Evolutionary conservation across 495 filamentous ascomycete species (phyloP), one percentile per base, ranked within the genome.

Genomic region (Stereocaulon alpinum): DNA sequence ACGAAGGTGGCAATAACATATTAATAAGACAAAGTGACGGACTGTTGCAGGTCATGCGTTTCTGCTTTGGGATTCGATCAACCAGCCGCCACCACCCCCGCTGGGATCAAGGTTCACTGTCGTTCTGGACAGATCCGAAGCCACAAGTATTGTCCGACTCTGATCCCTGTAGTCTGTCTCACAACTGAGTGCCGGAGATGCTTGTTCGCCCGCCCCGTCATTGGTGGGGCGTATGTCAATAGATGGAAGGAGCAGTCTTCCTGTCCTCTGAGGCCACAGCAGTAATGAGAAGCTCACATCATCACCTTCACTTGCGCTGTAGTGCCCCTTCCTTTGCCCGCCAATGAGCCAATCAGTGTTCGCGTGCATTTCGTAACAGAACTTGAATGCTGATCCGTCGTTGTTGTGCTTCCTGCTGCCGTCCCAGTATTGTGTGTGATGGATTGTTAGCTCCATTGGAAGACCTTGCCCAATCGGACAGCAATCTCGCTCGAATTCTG

Each of bases 91-190:
- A 14, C 80, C 82, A 14, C 77, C 74, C n/a, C 76, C 80, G 54
- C 82, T 82, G 4, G 81, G 73, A 66, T 87, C 86, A 24, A 90
- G 69, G 57, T 81, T 87, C n/a, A 93, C 80, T 6, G 88, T 91
- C 14, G 87, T 88, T 66, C 81, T 85, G 50, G 72, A 79, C 50
- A 89, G 71, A 72, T 93, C 86, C 18, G 83, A 80, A 37, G 95
- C 72, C 2, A 96, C 89, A 40, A 85, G 68, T 10, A 96, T 77
- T 40, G 82, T 85, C 74, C 94, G 84, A 3, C 82, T 87, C 57
- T 86, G 73, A 63, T 87, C 92, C 61, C 79, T 74, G 62, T 86
- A 88, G 65, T 95, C 88, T 22, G 85, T 87, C 73, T 96, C 91
- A 66, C 85, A 88, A 4, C 75, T 77, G 59, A 85, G 72, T 24